Evolutionary conservation across 2,329 filamentous ascomycete genomes (phyloP).

Genomic region (Talaromyces piceae): DNA sequence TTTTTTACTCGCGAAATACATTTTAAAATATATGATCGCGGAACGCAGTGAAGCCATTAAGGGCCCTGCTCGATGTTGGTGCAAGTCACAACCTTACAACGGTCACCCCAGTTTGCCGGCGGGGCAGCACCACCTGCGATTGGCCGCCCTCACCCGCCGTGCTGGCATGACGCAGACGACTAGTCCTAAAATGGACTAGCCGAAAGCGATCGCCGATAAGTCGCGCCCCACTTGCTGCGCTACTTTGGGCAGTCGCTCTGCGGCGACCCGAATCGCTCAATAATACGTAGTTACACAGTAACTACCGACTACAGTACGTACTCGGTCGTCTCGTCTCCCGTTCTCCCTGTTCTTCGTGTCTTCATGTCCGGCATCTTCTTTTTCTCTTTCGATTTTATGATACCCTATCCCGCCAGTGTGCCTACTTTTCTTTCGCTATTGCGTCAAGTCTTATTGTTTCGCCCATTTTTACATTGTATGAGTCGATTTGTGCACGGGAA

Average conservation of each 20-base stretch:
- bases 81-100: background rate
- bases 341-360: too few relatives aligned
- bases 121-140: background rate
- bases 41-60: background rate
- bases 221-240: background rate
- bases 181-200: too few relatives aligned
- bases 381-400: too few relatives aligned
- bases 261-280: too few relatives aligned
- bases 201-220: background rate
- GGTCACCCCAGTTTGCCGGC: background rate
- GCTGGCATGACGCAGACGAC: background rate
- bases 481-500: background rate
- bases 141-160: background rate
- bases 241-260: background rate
- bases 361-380: too few relatives aligned
- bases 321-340: background rate
- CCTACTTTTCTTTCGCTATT: background rate
- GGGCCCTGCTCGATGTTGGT: background rate
- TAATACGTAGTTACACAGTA: too few relatives aligned
- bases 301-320: background rate
- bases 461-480: background rate
- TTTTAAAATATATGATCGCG: background rate
- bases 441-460: too few relatives aligned
- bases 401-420: too few relatives aligned
- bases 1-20: background rate